Percentiles rank a stretch among this genome's conserved stretches.
phyloP scores from a whole-genome alignment of 73 alveolate species.

The Stentor roeselii region DNA sequence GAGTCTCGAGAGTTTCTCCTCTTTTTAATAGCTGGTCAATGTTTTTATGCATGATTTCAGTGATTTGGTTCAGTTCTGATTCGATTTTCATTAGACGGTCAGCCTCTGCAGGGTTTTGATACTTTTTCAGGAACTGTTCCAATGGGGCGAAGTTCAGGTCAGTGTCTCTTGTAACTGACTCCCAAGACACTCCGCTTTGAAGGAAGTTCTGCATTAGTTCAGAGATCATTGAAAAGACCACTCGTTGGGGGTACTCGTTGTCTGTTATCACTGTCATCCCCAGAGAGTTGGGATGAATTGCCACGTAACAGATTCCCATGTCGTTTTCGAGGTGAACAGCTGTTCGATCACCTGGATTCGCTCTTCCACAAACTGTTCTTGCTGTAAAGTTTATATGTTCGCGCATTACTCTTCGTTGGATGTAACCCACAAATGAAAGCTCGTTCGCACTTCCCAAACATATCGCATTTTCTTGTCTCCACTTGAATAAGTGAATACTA shows the following conservation, averaged over 20 bases:
- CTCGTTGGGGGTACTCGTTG: slow-evolving; percentile 92
- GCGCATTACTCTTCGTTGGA: slow-evolving; percentile 45
- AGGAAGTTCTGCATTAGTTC: slow-evolving; percentile 50
- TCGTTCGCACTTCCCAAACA: slow-evolving; percentile 54
- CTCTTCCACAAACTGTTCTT: slow-evolving; percentile 45
- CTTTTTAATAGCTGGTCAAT: slow-evolving; percentile 85
- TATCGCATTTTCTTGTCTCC: slow-evolving; percentile 73
- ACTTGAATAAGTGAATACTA: slow-evolving; percentile 67
- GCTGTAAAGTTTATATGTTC: slow-evolving; percentile 26
- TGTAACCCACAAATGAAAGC: slow-evolving; percentile 64
- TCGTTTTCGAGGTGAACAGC: slow-evolving; percentile 69
- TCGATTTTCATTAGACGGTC: slow-evolving; percentile 84
- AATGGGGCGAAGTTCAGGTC: slow-evolving; percentile 71
- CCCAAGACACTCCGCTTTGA: slow-evolving; percentile 20
- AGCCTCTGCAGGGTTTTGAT: slow-evolving; percentile 90
- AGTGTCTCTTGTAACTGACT: slow-evolving; percentile 64
- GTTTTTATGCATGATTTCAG: slow-evolving; percentile 83
- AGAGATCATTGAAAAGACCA: slow-evolving; percentile 80
- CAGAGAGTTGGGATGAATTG: slow-evolving; percentile 44
- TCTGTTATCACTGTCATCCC: slow-evolving; percentile 85
- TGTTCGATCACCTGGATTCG: slow-evolving; percentile 73
- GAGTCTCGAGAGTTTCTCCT: slow-evolving; percentile 87
- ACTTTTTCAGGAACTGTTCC: slow-evolving; percentile 65
- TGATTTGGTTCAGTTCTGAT: slow-evolving; percentile 82
- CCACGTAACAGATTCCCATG: slow-evolving; percentile 68